These are phyloP conservation scores for Heterobasidion annosum DNA, from an alignment of 1,284 basidiomycete genomes.

Conservation along the genomic window DNA sequence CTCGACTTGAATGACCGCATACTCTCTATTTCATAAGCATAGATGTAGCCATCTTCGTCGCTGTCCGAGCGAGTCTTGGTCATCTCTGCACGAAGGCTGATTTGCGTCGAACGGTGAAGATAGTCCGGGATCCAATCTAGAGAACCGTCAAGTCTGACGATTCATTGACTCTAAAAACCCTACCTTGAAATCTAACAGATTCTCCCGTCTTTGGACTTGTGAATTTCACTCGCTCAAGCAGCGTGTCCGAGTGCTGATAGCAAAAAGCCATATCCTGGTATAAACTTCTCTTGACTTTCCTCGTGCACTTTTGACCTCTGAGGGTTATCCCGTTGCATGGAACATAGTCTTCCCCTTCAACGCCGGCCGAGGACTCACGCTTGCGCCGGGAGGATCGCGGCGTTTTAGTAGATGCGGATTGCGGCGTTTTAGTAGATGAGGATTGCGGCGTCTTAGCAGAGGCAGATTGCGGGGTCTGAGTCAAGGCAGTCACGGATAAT, in stretches of 20 bases:
- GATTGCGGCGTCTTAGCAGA: too few relatives aligned
- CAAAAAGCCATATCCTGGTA: conserved; percentile 44
- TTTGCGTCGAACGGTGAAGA: conserved; percentile 51
- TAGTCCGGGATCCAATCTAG: conserved; percentile 66
- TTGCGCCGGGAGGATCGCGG: too few relatives aligned
- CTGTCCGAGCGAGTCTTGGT: conserved; percentile 47
- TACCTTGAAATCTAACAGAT: conserved; percentile 53
- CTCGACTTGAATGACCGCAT: conserved; percentile 4
- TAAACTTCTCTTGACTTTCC: conserved; percentile 43
- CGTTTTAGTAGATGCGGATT: too few relatives aligned
- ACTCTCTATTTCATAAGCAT: conserved; percentile 71
- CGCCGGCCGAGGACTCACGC: neutral
- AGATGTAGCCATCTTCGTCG: conserved; percentile 68
- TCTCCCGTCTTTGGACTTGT: conserved; percentile 33
- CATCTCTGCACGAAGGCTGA: conserved; percentile 61
- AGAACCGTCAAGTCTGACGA: conserved; percentile 3
- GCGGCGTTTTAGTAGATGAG: too few relatives aligned
- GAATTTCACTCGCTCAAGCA: conserved; percentile 43
- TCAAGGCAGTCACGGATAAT: too few relatives aligned
- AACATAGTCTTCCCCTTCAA: neutral
- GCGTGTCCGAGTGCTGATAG: conserved; percentile 52
- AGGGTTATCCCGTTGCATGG: conserved; percentile 64
- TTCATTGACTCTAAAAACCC: conserved; percentile 3
- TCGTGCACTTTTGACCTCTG: conserved; percentile 51
- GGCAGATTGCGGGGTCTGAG: too few relatives aligned